Percentiles rank a stretch among this genome's conserved stretches.
These are phyloP conservation scores for Coriolopsis trogii DNA, from an alignment of 1,284 basidiomycete species.

Conservation along the genomic window DNA sequence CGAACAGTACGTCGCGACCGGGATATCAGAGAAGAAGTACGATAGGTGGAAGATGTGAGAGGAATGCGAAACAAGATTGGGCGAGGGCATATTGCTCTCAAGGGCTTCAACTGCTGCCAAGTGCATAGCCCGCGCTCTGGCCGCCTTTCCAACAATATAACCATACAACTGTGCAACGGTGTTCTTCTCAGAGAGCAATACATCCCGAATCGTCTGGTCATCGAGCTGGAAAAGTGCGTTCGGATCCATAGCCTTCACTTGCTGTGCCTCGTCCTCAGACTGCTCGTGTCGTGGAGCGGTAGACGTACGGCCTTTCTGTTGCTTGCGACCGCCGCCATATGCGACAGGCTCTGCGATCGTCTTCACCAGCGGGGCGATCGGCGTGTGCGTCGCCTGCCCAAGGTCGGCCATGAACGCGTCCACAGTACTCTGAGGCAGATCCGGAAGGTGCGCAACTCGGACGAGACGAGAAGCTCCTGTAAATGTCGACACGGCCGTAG, in stretches of 20 bases:
- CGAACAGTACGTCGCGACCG: conserved; percentile 60
- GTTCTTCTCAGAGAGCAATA: conserved; percentile 65
- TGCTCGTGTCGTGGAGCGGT: conserved; percentile 43
- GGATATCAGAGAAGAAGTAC: conserved; percentile 61
- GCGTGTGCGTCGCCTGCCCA: conserved; percentile 40
- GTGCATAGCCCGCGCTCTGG: conserved; percentile 66
- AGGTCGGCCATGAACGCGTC: conserved; percentile 56
- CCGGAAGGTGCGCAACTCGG: conserved; percentile 64
- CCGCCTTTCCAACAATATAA: conserved; percentile 63
- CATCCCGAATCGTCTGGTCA: conserved; percentile 55
- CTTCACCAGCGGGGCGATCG: conserved; percentile 38
- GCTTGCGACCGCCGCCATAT: conserved; percentile 47
- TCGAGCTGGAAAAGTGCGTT: conserved; percentile 54
- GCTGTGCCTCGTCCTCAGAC: conserved; percentile 44
- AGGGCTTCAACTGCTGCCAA: conserved; percentile 55
- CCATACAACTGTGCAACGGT: conserved; percentile 72
- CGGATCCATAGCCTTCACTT: conserved; percentile 36
- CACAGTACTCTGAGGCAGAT: conserved; percentile 51
- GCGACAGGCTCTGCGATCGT: conserved; percentile 56
- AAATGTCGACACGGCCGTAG: conserved; percentile 54
- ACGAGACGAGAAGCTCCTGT: conserved; percentile 57
- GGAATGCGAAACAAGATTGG: conserved; percentile 52
- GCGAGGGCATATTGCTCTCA: conserved; percentile 39
- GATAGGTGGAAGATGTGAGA: conserved; percentile 57
- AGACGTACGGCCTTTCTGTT: conserved; percentile 30